Base-by-base conservation (phyloP, 106 monocot genomes). In the Dendrobium catenatum region DNA sequence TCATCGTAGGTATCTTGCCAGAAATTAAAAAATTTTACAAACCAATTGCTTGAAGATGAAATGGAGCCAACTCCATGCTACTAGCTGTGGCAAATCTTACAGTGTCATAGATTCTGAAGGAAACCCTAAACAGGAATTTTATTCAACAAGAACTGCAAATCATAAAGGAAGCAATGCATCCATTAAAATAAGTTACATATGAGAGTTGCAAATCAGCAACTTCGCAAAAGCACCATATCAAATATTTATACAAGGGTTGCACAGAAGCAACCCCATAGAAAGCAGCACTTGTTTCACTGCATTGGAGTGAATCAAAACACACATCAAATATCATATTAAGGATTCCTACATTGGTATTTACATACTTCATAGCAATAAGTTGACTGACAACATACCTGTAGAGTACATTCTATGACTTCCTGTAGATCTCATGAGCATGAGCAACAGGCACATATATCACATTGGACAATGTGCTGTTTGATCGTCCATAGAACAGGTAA, bases 401-500 rank as follows among this genome's bases (percentile, higher is more conserved):
- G 37, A 9, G 46, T 51, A 13, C 33, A 29, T 70, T 70, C 16
- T 76, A 76, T 27, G 49, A 44, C 24, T 76, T 76, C 67, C 47
- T 92, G 41, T 92, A 89, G 73, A 96, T 94, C 83, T 92, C 92
- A 73, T 95, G 89, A 1, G 86, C 98, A 79, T 86, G 93, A 20
- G 89, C 91, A 17, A 84, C 83, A 0, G 98, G 85, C 37, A 95
- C 94, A 78, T 95, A 98, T 31, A 98, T 86, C 6, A 85, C 89
- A 79, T 98, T 80, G 2, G 29, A 86, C 67, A 98, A 74, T 0
- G 98, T 87, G 86, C 98, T 98, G 80, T 98, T 88, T 3, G 79
- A 92, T 68, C 91, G 74, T 9, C 94, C 98, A 26, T 98, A 98
- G 84, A 98, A 98, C 44, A 91, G 13, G 43, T 95, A 98, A 18